Evolutionary conservation across 2,329 filamentous ascomycete genomes (phyloP), one percentile per base, ranked within the genome.

Genomic region (Fusarium transvaalense): DNA sequence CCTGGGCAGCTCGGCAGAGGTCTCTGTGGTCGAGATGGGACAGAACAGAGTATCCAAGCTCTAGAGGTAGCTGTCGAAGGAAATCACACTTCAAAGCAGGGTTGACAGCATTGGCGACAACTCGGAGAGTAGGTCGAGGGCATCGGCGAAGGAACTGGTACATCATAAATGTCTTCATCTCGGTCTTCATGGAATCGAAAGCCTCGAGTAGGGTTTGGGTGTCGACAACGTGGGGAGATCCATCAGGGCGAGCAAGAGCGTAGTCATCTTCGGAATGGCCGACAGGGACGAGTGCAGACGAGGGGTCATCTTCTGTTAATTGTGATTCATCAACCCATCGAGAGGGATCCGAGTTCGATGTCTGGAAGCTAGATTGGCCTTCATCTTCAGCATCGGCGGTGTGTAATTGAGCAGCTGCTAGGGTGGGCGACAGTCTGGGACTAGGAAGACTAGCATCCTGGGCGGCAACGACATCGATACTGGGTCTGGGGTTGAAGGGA

Each of bases 51-150:
- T 97, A 87, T 57, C 92, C 92, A 21, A 99, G 86, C 78, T 99
- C 96, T 1, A 92, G 83, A 3, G 96, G 96, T 2, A 99, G 85
- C 61, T 93, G 88, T 65, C 88, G 88, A 50, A 99, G 82, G 66
- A 98, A 97, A 77, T 99, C 96, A 76, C 94, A 97, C 78, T 97
- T 97, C 58, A 99, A 81, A 0, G 95, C 93, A 10, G 96, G 96
- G 75, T 97, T 97, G 69, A 99, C 94, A 15, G 94, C 90, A 70
- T 94, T 90, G 35, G 95, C 94, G 56, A 99, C 91, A 56, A 97
- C 90, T 75, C 96, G 93, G 7, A 99, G 84, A 0, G 94, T 97
- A 41, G 93, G 91, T 71, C 97, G 92, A 8, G 93, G 89, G 75
- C 94, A 98, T 46, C 96, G 88, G 58, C 93, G 91, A 27, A 99